These are phyloP conservation scores for Tubosaeta sp. DNA, from an alignment of 768 basidiomycete species.

Conservation along the genomic window DNA sequence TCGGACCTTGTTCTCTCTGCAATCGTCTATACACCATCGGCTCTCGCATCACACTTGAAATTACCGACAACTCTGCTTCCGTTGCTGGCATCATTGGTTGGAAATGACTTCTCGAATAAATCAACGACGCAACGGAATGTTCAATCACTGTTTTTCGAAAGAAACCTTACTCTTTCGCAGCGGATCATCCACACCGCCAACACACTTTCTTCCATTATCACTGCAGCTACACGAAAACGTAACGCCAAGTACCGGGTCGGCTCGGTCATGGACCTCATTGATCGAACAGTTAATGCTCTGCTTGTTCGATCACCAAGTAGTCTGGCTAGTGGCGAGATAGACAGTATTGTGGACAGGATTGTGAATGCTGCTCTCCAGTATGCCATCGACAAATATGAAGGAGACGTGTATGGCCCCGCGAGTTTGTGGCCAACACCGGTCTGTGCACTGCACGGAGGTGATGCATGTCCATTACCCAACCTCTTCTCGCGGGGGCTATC, in stretches of 20 bases:
- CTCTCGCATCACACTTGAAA: constrained; percentile 60
- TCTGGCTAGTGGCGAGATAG: constrained; percentile 60
- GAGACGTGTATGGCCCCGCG: constrained; percentile 33
- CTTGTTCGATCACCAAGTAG: constrained; percentile 44
- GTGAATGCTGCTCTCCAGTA: constrained; percentile 76
- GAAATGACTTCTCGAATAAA: constrained; percentile 70
- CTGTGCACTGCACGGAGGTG: constrained; percentile 60
- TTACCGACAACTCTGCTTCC: constrained; percentile 71
- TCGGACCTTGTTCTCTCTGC: constrained; percentile 48
- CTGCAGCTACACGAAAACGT: constrained; percentile 43
- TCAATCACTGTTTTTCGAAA: constrained; percentile 67
- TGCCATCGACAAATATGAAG: constrained; percentile 60
- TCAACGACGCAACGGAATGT: constrained; percentile 46
- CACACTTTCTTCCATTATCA: constrained; percentile 52
- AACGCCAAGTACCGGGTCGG: constrained; percentile 54
- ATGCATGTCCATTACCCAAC: constrained; percentile 51
- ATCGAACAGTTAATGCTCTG: constrained; percentile 57
- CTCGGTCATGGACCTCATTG: constrained; percentile 76
- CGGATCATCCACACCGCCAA: constrained; percentile 64
- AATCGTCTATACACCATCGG: constrained; percentile 55
- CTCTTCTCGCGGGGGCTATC: constrained; percentile 44
- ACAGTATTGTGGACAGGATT: constrained; percentile 59
- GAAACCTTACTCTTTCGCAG: constrained; percentile 49
- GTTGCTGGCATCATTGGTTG: constrained; percentile 71
- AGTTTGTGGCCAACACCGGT: constrained; percentile 52